A percentile compares a stretch with the other conserved stretches of the same genome.
These are phyloP conservation scores for Solanum chilense DNA, from an alignment of 257 asterid genomes.

Conservation along the genomic window DNA sequence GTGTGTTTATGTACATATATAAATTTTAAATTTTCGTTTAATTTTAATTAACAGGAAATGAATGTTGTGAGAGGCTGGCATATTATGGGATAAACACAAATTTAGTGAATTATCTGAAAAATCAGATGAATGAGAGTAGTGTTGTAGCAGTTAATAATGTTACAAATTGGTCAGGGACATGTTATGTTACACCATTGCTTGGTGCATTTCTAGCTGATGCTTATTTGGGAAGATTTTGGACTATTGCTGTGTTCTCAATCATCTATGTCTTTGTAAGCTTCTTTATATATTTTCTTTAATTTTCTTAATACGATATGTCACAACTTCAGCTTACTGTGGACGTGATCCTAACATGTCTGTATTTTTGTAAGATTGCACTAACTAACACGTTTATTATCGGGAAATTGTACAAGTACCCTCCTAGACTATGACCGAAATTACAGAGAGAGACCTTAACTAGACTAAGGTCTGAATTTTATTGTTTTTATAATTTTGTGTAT, in stretches of 20 bases:
- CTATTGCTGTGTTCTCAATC: slow-evolving; percentile 51
- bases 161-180: slow-evolving; percentile 72
- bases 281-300: background rate
- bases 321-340: background rate
- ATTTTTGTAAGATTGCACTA: background rate
- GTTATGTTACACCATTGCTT: slow-evolving; percentile 54
- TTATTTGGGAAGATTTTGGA: slow-evolving; percentile 73
- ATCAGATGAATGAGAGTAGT: slow-evolving; percentile 42
- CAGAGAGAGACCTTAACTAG: too few species aligned
- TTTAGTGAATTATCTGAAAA: slow-evolving; percentile 49
- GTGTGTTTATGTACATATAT: background rate
- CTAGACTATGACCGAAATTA: too few species aligned
- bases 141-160: slow-evolving; percentile 48
- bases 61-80: slow-evolving; percentile 73
- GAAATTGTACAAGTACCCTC: too few species aligned
- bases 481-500: too few species aligned
- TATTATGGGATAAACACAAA: slow-evolving; percentile 69
- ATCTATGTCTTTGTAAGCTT: slow-evolving; percentile 45
- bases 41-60: slow-evolving; percentile 37
- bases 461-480: too few species aligned
- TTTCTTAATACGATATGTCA: too few species aligned
- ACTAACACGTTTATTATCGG: too few species aligned
- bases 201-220: slow-evolving; percentile 74
- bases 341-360: background rate
- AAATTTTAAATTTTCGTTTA: background rate